Base-by-base conservation (phyloP, 2,329 filamentous ascomycete genomes). In the Daldinia eschscholtzii region DNA sequence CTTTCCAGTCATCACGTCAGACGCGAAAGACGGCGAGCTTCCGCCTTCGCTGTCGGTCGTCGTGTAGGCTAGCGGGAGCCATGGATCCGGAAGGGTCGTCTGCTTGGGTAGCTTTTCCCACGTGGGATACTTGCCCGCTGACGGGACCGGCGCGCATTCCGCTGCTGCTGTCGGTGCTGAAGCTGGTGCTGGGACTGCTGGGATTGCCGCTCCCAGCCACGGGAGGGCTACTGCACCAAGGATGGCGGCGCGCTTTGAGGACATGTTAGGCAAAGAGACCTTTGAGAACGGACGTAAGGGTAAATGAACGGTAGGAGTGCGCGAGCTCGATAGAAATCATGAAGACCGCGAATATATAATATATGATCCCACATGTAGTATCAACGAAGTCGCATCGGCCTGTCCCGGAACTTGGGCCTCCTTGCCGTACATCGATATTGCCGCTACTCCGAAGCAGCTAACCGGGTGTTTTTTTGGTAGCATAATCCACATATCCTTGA, bases 11-110 rank as follows among this genome's bases (percentile, higher is more conserved):
- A 81, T 79, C 55, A 81, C 76, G 63, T 79, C 79, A 35, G 73
- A 68, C 5, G 77, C 77, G 55, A 78, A 79, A 3, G 58, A 64
- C 3, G 76, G 65, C 3, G 73, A 71, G 50, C 70, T 71, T n/a
- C 70, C 71, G 26, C 72, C 72, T 57, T 74, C 81, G 74, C 78
- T 83, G 75, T 75, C 77, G 1, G 74, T 77, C 6, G 77, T 79
- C 57, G 80, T 82, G 72, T 80, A 79, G 10, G 74, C 73, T n/a
- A 81, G 76, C 5, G 80, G 79, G 1, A 84, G 76, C 74, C 83
- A 84, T 0, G 83, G 83, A 69, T 84, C 83, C 0, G 83, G 83
- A 57, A 84, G 65, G 6, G 80, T 79, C 9, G 78, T 77, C 65
- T 81, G 80, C 1, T 69, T 68, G 0, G 81, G 80, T 5, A 81